Base-by-base conservation (phyloP, 148 eudicot species). In the Amaranthus cruentus region DNA sequence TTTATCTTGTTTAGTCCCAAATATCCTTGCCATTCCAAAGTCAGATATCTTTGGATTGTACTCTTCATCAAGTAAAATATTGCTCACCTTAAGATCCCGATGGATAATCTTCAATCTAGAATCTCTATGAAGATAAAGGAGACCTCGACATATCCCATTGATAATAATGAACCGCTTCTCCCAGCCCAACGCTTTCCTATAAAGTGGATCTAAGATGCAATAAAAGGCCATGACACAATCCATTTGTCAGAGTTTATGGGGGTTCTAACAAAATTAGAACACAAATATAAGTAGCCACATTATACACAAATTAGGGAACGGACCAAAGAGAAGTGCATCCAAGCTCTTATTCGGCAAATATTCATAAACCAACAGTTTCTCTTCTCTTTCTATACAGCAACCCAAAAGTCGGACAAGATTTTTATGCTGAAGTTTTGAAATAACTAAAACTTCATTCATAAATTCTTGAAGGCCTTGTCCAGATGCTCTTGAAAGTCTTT, bases 401-500 rank as follows among this genome's bases (percentile, higher is more conserved):
- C 88, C 84, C 4, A 83, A 58, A 4, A 83, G 71, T 47, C 71
- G 74, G 57, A 85, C 88, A 52, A 85, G 88, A 57, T 83, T 85
- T 38, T 75, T 69, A 55, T 85, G 86, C 44, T 83, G 84, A 38
- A 85, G 84, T 77, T 83, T 79, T 3, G 88, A 81, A 38, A 85
- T 85, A 18, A 83, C 68, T 53, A 55, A 18, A 38, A 83, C 84
- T 73, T 86, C 88, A 60, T 82, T 86, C 86, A 75, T 83, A 50
- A 85, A 83, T 73, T 85, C 88, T 54, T 74, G 73, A 21, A 67
- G n/a, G 48, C 85, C 88, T 81, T 85, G 86, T 28, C 88, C 81
- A 5, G 88, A 83, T 21, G 64, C 62, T 53, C 70, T 81, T 4
- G 86, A 83, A 48, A 85, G 84, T 66, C 86, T 70, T 65, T 85